Evolutionary conservation across 768 basidiomycete genomes (phyloP).

Genomic region (Jaapia argillacea): DNA sequence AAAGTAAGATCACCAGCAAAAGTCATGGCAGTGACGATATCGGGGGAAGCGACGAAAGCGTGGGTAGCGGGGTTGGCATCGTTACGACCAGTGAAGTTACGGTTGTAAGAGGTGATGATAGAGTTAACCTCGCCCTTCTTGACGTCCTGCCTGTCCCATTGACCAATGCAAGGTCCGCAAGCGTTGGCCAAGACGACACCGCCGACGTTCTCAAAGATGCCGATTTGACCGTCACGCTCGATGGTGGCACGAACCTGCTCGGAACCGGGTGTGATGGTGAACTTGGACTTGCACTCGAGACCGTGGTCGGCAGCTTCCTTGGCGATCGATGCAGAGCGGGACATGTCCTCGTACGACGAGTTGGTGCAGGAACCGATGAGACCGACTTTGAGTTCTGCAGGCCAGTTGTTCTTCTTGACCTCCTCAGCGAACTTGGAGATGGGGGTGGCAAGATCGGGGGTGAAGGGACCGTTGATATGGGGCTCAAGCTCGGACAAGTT

Average conservation of each 20-base stretch:
- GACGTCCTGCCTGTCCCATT: constrained; percentile 96
- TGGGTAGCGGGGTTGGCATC: constrained; percentile 99
- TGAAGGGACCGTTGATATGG: constrained; percentile 99
- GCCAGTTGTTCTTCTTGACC: constrained; percentile 95
- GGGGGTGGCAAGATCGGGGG: constrained; percentile 98
- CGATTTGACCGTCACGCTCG: constrained; percentile 90
- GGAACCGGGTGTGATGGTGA: constrained; percentile 97
- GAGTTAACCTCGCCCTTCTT: constrained; percentile 97
- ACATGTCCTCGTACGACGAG: constrained; percentile 99
- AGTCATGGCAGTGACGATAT: constrained; percentile 93
- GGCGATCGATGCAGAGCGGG: constrained; percentile 91
- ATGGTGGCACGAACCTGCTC: constrained; percentile 99
- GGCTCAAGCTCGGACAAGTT: constrained; percentile 97
- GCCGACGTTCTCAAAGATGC: constrained; percentile 77
- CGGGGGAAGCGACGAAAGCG: constrained; percentile 89
- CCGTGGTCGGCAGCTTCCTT: constrained; percentile 84
- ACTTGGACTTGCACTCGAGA: constrained; percentile 81
- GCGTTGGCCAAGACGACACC: constrained; percentile 96
- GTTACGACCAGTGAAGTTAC: constrained; percentile 99
- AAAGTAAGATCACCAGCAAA: constrained; percentile 93
- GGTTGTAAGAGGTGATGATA: constrained; percentile 99
- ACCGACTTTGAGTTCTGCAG: constrained; percentile 91
- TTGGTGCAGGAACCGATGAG: constrained; percentile 99
- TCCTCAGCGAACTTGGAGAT: constrained; percentile 90
- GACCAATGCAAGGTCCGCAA: constrained; percentile 98